Evolutionary conservation across 306 rosid species (phyloP), one percentile per base, ranked within the genome.

Genomic region (Lupinus albus): DNA sequence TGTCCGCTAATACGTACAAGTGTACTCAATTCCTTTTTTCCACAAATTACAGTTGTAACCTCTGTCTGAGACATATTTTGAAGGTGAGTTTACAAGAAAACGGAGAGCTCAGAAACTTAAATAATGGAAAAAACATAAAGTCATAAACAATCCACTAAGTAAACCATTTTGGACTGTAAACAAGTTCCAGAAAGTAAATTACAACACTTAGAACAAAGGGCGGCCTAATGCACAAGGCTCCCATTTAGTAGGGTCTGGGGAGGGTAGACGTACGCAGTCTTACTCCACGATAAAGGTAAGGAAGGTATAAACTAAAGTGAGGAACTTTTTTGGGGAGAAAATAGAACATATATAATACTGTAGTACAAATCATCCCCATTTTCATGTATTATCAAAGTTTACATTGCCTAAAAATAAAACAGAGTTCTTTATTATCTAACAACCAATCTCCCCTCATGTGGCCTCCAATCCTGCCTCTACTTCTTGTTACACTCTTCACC

Each of bases 31-130:
- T 91, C 97, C 76, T 86, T 88, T 72, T 67, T 68, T 71, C 86
- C 97, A 83, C 97, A 91, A 51, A 91, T 83, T 70, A 91, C 95
- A 38, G 95, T 86, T 11, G 92, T 83, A 79, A 78, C 95, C 81
- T 88, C 95, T 59, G 95, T 91, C 97, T 91, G 92, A 73, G 72
- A 70, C 63, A 49, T 16, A 47, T 32, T 74, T 50, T 38, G 57
- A 64, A 67, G 35, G 68, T 47, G 36, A 71, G 61, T 33, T 59
- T 67, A 13, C 3, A 60, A 48, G 28, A 71, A 18, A 56, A 71
- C 69, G 46, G 16, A 56, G 45, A 57, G 20, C 21, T 54, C 57
- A 53, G 47, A 44, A 59, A 18, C 13, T 10, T 16, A 15, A 25
- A 20, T 36, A 44, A 16, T 11, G 45, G 25, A 15, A 45, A 32